Evolutionary conservation across 2,329 filamentous ascomycete genomes (phyloP), one percentile per base, ranked within the genome.

Genomic region (Mollisiaceae sp.): DNA sequence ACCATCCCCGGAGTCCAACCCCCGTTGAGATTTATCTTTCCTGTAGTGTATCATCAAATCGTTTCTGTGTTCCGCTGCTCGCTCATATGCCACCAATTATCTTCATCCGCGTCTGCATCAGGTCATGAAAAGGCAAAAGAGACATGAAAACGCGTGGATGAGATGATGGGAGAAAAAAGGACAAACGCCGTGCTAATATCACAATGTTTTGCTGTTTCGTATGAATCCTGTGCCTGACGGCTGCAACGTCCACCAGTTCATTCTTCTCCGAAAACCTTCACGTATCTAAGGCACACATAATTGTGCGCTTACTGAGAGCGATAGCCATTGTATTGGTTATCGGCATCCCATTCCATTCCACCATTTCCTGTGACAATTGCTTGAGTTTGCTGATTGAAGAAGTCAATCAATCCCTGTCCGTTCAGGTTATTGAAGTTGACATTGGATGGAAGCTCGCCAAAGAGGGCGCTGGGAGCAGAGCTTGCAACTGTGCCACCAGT

Each of bases 341-440:
- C 69, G 18, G 64, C 57, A 15, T 67, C 64, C 71, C 71, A 75
- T 35, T 75, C 72, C 71, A 75, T 75, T 6, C 24, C 59, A 24
- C 59, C 60, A 64, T 66, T 67, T 50, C 60, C 62, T 39, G 59
- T 52, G 32, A 64, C 59, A 38, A 67, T 69, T 58, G 71, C 69
- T 27, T 70, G 67, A 22, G 70, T 70, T 55, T 59, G 71, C n/a
- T 68, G 68, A 45, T 70, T 71, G 58, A 73, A 75, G 58, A 73
- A 75, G 36, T 73, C 71, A 9, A 75, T 65, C 12, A 75, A 62
- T 15, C 75, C 68, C 38, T 72, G 67, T 9, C 71, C 72, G 12
- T 67, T 68, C 9, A 71, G 63, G 36, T 66, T 66, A 24, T 68
- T 65, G 36, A 71, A 70, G 50, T 65, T 65, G 57, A 66, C 70